Conservation (phyloP, 192 early-diverging fungal species). For the Chytriomyces confervae region DNA sequence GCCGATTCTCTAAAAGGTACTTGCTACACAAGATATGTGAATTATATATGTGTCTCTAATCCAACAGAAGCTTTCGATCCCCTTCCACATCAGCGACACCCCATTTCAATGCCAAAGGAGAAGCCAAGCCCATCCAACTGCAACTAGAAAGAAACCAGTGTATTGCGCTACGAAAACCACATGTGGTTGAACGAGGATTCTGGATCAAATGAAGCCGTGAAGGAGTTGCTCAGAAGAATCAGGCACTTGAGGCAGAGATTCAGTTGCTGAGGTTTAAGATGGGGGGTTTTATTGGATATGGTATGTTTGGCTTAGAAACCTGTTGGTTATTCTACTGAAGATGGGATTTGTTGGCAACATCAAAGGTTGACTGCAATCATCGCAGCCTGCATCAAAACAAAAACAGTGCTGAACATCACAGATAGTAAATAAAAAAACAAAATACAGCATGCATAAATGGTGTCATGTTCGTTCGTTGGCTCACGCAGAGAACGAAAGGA, state of each 20-base stretch:
- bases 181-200: constrained; percentile 19
- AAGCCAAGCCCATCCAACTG: constrained; percentile 29
- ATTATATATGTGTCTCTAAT: background rate
- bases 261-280: constrained; percentile 46
- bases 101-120: constrained; percentile 23
- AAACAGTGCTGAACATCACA: background rate
- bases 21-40: background rate
- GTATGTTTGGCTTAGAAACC: constrained; percentile 9
- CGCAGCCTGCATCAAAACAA: background rate
- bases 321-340: background rate
- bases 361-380: constrained; percentile 24
- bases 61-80: background rate
- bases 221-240: constrained; percentile 42
- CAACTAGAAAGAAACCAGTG: constrained; percentile 9
- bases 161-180: constrained; percentile 28
- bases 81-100: constrained; percentile 15
- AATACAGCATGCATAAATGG: background rate
- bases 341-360: constrained; percentile 9
- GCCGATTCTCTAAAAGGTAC: constrained; percentile 6
- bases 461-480: background rate
- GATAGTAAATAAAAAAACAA: background rate
- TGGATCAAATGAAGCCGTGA: background rate
- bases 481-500: constrained; percentile 20
- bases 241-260: constrained; percentile 47
- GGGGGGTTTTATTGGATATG: constrained; percentile 43